phyloP scores from a whole-genome alignment of 257 asterid species.

The Penstemon newberryi region DNA sequence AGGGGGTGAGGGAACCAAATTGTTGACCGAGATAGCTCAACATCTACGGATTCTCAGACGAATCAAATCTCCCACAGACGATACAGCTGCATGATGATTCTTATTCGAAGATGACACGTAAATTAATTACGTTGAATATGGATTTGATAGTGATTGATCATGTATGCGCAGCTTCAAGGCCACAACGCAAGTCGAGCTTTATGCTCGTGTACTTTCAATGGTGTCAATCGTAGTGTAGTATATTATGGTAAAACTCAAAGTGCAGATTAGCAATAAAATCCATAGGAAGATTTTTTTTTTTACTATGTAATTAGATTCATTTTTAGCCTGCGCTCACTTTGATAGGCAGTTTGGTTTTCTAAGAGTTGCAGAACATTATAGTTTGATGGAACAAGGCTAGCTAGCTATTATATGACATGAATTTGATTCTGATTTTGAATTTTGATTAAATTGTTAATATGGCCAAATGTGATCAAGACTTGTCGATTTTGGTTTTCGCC shows the following conservation, averaged over 20 bases:
- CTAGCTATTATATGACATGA: too few relatives aligned
- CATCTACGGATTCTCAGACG: slow-evolving; percentile 58
- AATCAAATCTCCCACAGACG: slow-evolving; percentile 30
- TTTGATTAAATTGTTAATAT: too few relatives aligned
- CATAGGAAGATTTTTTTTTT: too few relatives aligned
- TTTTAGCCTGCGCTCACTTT: background rate
- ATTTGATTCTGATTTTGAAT: too few relatives aligned
- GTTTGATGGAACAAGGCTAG: background rate
- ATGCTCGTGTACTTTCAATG: background rate
- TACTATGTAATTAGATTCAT: too few relatives aligned
- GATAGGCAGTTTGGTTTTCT: background rate
- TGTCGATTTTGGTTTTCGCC: too few relatives aligned
- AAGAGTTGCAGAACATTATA: background rate
- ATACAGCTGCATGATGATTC: slow-evolving; percentile 22
- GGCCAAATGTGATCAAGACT: too few relatives aligned
- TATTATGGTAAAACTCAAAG: background rate
- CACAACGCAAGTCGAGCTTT: background rate
- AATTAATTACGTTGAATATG: background rate
- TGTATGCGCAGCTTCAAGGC: background rate
- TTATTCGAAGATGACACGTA: background rate
- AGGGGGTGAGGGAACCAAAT: slow-evolving; percentile 67
- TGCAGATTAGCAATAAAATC: background rate
- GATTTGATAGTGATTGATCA: background rate
- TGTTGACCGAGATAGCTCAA: slow-evolving; percentile 81
- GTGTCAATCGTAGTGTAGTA: background rate